Evolutionary conservation across 129 eudicot genomes (phyloP).

Genomic region (Saussurea involucrata): DNA sequence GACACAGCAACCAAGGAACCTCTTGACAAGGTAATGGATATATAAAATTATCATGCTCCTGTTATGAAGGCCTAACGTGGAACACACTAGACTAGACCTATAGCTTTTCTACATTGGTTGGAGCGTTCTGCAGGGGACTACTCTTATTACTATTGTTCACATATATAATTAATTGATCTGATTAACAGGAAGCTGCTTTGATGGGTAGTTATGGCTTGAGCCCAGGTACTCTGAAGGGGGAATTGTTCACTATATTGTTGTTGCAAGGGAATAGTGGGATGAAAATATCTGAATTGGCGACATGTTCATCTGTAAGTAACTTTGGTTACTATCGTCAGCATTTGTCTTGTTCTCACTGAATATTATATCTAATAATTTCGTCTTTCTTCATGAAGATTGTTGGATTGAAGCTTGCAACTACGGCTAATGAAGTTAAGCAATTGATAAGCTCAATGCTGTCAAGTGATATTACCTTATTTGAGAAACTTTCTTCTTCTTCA

Average conservation of each 20-base stretch:
- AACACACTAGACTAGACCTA: background rate
- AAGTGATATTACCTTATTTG: constrained; percentile 91
- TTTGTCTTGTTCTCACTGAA: background rate
- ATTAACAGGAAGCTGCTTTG: constrained; percentile 55
- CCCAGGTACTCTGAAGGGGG: constrained; percentile 88
- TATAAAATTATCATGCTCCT: constrained; percentile 1
- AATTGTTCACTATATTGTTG: constrained; percentile 56
- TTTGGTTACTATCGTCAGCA: background rate
- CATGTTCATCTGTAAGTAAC: constrained; percentile 60
- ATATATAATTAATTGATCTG: constrained; percentile 3
- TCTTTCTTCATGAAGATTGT: constrained; percentile 51
- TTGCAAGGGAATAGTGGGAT: constrained; percentile 66
- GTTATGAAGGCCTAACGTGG: background rate
- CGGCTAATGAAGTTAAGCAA: constrained; percentile 45
- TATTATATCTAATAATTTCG: constrained; percentile 9
- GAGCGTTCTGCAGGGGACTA: background rate
- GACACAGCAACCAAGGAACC: constrained; percentile 34
- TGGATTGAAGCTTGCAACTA: constrained; percentile 58
- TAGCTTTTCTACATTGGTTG: background rate
- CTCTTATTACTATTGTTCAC: background rate
- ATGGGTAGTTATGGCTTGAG: constrained; percentile 74
- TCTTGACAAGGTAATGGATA: constrained; percentile 48
- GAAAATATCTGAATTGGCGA: constrained; percentile 73
- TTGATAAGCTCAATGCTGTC: constrained; percentile 65
- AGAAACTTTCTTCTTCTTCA: constrained; percentile 67